Conservation (phyloP, 306 rosid species). For the Urtica urens region DNA sequence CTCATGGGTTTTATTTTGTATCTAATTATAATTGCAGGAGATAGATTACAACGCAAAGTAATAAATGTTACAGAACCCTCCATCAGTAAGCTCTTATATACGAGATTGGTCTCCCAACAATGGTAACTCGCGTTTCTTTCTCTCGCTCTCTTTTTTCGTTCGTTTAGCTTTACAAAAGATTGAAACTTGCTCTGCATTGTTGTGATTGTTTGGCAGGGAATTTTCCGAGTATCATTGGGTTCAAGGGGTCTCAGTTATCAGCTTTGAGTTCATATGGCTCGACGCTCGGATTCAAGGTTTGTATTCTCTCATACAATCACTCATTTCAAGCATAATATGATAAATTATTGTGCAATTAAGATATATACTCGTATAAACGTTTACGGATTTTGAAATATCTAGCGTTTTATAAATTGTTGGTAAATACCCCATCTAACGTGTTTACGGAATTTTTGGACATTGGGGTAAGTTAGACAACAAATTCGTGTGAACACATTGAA, state of each 20-base stretch:
- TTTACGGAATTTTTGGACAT: no score
- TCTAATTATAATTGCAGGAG: neutral
- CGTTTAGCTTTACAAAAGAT: neutral
- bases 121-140: conserved; percentile 22
- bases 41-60: conserved; percentile 1
- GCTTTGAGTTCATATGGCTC: conserved; percentile 33
- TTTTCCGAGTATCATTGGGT: conserved; percentile 21
- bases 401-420: no score
- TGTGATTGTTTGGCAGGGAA: conserved; percentile 32
- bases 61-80: conserved; percentile 35
- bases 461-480: no score
- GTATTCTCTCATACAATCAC: conserved; percentile 11
- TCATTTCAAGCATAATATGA: no score
- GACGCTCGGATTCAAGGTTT: conserved; percentile 44
- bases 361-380: no score
- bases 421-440: no score
- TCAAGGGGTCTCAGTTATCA: conserved; percentile 32
- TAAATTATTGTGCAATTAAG: no score
- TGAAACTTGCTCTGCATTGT: neutral
- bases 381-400: no score
- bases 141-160: conserved; percentile 1
- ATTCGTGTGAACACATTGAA: no score
- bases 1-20: neutral
- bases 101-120: conserved; percentile 36
- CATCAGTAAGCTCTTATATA: conserved; percentile 30